Percentiles rank a stretch among this genome's conserved stretches.
Evolutionary conservation across 768 basidiomycete species (phyloP).

Genomic region (Galerina marginata): DNA sequence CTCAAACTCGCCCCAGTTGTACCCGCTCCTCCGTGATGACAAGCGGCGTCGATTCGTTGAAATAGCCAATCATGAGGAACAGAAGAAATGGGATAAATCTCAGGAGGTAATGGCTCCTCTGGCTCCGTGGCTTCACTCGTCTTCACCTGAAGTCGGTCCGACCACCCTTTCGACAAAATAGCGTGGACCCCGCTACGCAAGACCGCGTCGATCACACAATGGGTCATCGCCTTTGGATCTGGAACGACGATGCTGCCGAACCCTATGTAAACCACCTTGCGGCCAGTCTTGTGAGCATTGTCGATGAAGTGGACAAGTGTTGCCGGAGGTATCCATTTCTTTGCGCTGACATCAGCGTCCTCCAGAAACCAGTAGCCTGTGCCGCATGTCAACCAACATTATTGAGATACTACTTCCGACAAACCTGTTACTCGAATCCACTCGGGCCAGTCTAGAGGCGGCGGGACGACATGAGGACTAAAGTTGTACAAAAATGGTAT

Average conservation of each 20-base stretch:
- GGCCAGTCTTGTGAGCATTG: conserved; percentile 69
- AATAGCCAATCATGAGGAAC: conserved; percentile 98
- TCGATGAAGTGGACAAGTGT: conserved; percentile 86
- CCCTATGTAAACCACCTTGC: conserved; percentile 96
- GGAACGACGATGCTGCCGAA: conserved; percentile 98
- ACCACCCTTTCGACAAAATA: conserved; percentile 98
- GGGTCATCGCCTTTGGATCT: conserved; percentile 92
- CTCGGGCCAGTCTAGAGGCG: conserved; percentile 97
- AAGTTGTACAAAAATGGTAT: conserved; percentile 99
- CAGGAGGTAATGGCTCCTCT: conserved; percentile 73
- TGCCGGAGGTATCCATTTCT: conserved; percentile 88
- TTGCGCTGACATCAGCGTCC: conserved; percentile 85
- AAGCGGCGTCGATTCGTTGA: conserved; percentile 91
- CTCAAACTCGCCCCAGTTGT: conserved; percentile 94
- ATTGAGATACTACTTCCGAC: conserved; percentile 2
- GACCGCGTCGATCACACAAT: conserved; percentile 88
- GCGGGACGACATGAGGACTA: conserved; percentile 88
- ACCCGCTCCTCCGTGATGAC: conserved; percentile 97
- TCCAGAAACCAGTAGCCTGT: conserved; percentile 97
- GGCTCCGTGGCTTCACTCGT: conserved; percentile 60
- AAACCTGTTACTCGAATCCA: conserved; percentile 94
- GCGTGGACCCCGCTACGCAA: conserved; percentile 86
- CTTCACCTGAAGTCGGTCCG: conserved; percentile 82
- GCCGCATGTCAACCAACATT: conserved; percentile 1
- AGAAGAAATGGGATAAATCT: conserved; percentile 85